These are phyloP conservation scores for Helotiales sp. DNA, from an alignment of 2,329 filamentous ascomycete genomes.

Conservation along the genomic window DNA sequence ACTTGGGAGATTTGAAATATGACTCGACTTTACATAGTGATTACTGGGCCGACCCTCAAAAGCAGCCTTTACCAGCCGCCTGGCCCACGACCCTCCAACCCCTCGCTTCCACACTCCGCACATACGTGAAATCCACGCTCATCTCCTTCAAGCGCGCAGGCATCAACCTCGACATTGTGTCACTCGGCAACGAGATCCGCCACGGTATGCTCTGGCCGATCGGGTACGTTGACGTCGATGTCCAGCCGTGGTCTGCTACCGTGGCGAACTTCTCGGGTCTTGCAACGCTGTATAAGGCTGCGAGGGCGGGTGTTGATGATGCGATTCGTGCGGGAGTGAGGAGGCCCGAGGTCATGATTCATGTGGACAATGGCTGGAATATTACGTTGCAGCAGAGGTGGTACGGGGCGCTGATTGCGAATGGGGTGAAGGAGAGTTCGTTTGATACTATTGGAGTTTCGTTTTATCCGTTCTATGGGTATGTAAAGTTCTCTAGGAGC, in stretches of 20 bases:
- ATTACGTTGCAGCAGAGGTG: conserved; percentile 64
- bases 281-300: conserved; percentile 64
- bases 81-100: conserved; percentile 65
- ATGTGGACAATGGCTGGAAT: conserved; percentile 76
- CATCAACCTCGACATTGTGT: conserved; percentile 64
- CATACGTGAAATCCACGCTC: conserved; percentile 67
- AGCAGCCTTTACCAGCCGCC: conserved; percentile 66
- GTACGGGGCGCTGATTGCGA: conserved; percentile 66
- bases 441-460: conserved; percentile 72
- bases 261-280: conserved; percentile 59
- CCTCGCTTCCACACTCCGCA: conserved; percentile 65
- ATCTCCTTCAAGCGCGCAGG: conserved; percentile 63
- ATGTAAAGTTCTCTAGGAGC: too few relatives aligned
- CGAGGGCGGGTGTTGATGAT: conserved; percentile 65
- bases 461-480: conserved; percentile 74
- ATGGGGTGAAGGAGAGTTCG: conserved; percentile 57
- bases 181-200: conserved; percentile 77
- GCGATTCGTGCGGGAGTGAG: conserved; percentile 51
- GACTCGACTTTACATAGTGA: conserved; percentile 51
- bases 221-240: conserved; percentile 55
- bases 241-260: conserved; percentile 41
- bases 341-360: conserved; percentile 72
- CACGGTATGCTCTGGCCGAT: conserved; percentile 69
- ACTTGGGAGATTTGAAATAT: background rate
- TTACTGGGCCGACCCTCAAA: conserved; percentile 70